These are phyloP conservation scores for Dioscorea dumetorum DNA, from an alignment of 106 monocot genomes.

Conservation along the genomic window DNA sequence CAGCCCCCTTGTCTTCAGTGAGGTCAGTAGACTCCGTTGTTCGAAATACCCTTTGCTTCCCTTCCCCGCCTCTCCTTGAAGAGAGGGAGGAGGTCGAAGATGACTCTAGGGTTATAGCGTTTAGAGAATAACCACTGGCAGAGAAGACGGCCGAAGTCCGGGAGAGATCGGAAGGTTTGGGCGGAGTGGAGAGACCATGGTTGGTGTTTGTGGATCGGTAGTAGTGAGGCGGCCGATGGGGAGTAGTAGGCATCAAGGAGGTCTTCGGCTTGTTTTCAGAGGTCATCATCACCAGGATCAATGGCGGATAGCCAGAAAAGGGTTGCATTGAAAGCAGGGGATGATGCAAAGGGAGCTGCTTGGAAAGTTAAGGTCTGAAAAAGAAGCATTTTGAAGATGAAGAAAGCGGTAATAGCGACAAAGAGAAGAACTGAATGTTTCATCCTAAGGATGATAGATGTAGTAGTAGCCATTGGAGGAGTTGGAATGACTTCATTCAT, in stretches of 20 bases:
- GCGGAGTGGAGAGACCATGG: not conserved
- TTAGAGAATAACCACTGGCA: not conserved
- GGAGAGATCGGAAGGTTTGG: not conserved
- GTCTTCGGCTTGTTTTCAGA: slow-evolving; percentile 6
- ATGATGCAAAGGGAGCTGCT: not conserved
- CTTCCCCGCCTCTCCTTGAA: too few species aligned
- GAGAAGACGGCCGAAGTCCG: slow-evolving; percentile 11
- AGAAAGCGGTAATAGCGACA: not conserved
- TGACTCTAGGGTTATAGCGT: not conserved
- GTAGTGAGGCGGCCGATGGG: not conserved
- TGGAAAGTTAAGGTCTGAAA: not conserved
- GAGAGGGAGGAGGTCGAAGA: slow-evolving; percentile 4
- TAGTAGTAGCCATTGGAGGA: not conserved
- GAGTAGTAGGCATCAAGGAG: slow-evolving; percentile 7
- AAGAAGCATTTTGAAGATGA: not conserved
- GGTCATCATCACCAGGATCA: not conserved
- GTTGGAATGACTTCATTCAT: not conserved
- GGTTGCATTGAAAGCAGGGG: not conserved
- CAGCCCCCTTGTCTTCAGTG: too few species aligned
- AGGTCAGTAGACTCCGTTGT: too few species aligned
- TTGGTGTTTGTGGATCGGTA: not conserved
- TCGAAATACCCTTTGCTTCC: too few species aligned
- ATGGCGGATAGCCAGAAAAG: slow-evolving; percentile 13
- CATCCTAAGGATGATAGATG: not conserved
- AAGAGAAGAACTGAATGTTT: not conserved